Evolutionary conservation across 2,329 filamentous ascomycete species (phyloP), one percentile per base, ranked within the genome.

Genomic region (Cladorrhinum sp.): DNA sequence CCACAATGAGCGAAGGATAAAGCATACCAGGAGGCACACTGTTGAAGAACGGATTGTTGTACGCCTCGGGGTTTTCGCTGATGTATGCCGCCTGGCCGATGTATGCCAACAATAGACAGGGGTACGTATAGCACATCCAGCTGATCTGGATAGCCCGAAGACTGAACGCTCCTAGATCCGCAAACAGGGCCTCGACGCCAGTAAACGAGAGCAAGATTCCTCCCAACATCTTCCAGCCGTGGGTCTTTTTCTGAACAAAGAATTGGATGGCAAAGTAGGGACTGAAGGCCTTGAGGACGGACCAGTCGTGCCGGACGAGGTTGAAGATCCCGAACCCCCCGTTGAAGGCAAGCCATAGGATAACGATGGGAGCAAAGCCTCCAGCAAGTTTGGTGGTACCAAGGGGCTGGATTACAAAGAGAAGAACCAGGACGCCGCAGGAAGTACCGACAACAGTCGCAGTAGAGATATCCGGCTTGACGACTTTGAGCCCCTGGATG

Each of bases 141-240:
- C 83, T 88, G 16, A 92, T 78, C 70, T 91, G 89, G 56, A 93
- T 86, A 0, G 90, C 88, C 48, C 82, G 77, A 67, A 83, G 80
- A 72, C 82, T 84, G 72, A 93, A 93, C 21, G 90, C 90, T 33
- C 89, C 90, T 6, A 93, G 78, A 67, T 93, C 89, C 2, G 90
- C 89, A 69, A 92, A 93, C 1, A 93, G 78, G 1, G 89, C 88
- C 71, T 92, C 90, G n/a, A 90, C 87, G 18, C 87, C 89, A 1
- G 90, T 92, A 68, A 93, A 92, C 2, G 86, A 83, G 9, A 93
- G 81, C 1, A 93, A 73, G 20, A 92, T 83, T 3, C 90, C 89
- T n/a, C 86, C 87, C 1, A 91, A 78, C 61, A 81, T 83, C 61
- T 77, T 78, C 87, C 87, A 90, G 0, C 85, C 87, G 4, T 82